These are phyloP conservation scores for Globisporangium barbulae DNA, from an alignment of 352 stramenopile species.

Conservation along the genomic window DNA sequence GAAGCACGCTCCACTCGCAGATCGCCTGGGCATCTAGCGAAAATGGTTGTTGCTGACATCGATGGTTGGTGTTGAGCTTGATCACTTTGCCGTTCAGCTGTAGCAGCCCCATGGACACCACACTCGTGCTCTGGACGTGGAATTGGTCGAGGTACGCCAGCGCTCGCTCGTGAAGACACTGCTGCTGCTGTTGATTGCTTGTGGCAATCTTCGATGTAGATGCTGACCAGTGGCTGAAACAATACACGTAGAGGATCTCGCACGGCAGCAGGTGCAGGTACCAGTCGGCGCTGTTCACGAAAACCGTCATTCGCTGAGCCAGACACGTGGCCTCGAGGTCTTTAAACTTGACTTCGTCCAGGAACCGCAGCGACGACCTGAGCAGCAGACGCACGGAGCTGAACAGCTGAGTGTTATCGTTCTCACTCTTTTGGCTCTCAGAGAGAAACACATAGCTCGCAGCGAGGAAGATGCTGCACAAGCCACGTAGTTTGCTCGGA, in stretches of 20 bases:
- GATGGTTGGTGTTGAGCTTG: constrained; percentile 10
- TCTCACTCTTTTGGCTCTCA: neutral
- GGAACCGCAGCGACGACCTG: constrained; percentile 33
- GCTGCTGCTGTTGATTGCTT: constrained; percentile 2
- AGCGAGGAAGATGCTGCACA: constrained; percentile 40
- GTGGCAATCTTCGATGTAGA: neutral
- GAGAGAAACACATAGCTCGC: constrained; percentile 25
- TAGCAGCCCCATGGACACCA: constrained; percentile 8
- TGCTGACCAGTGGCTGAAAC: constrained; percentile 17
- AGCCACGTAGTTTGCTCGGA: constrained; percentile 32
- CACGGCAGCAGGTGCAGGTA: constrained; percentile 30
- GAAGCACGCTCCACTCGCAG: constrained; percentile 31
- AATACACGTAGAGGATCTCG: constrained; percentile 42
- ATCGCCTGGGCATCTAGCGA: constrained; percentile 14
- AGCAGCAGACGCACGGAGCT: constrained; percentile 37
- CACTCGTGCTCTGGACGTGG: constrained; percentile 7
- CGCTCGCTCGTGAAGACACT: constrained; percentile 1
- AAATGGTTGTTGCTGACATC: neutral
- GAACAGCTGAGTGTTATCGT: constrained; percentile 22
- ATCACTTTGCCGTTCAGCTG: constrained; percentile 18
- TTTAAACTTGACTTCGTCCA: constrained; percentile 16
- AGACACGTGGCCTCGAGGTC: constrained; percentile 32
- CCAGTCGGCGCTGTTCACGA: constrained; percentile 24
- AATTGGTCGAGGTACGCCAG: constrained; percentile 18
- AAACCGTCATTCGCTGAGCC: constrained; percentile 24